Percentiles rank a stretch among this genome's conserved stretches.
Conservation (phyloP, 495 filamentous ascomycete genomes). For the Aspergillus cavernicola region DNA sequence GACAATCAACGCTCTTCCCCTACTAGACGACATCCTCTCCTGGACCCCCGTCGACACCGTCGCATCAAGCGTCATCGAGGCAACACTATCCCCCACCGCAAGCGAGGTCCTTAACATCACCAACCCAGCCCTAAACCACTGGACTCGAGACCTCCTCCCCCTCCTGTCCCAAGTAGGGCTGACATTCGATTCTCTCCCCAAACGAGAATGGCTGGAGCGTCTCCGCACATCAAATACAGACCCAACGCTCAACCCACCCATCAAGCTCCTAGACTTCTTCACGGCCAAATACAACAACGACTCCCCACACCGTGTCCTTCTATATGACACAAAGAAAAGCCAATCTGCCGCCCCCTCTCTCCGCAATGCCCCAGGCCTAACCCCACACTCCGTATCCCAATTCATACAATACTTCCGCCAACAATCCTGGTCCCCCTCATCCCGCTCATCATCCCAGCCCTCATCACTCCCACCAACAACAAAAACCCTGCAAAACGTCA, state of each 20-base stretch:
- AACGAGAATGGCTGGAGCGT: constrained; percentile 44
- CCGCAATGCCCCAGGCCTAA: constrained; percentile 14
- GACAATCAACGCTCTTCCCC: constrained; percentile 48
- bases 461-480: no score
- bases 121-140: constrained; percentile 45
- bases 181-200: constrained; percentile 42
- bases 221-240: constrained; percentile 36
- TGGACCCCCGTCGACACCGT: constrained; percentile 62
- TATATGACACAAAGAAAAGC: constrained; percentile 25
- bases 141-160: constrained; percentile 48
- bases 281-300: constrained; percentile 40
- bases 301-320: constrained; percentile 12
- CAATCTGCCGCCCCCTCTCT: constrained; percentile 18
- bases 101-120: constrained; percentile 36
- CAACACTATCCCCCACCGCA: constrained; percentile 17
- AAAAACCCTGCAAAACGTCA: no score
- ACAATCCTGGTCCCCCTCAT: constrained; percentile 14
- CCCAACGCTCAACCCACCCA: constrained; percentile 36
- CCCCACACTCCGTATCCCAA: constrained; percentile 1
- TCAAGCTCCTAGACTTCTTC: constrained; percentile 49
- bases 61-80: constrained; percentile 36
- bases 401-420: constrained; percentile 20
- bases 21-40: constrained; percentile 45
- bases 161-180: constrained; percentile 37
- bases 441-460: no score